Evolutionary conservation across 805 yeast species (phyloP).

Genomic region (Candida ortonii): DNA sequence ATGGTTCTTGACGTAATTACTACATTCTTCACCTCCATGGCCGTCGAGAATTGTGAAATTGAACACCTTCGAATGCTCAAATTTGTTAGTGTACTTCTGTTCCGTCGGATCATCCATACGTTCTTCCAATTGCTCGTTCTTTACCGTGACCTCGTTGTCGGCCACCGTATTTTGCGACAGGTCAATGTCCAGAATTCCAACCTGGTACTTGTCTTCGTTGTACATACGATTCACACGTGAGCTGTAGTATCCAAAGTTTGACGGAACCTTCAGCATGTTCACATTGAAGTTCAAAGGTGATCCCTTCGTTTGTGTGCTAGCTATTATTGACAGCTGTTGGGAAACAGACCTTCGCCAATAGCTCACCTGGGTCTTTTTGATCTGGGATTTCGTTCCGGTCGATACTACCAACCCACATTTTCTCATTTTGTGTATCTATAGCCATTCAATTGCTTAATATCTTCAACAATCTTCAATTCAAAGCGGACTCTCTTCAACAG

Average conservation of each 20-base stretch:
- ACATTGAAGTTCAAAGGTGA: conserved; percentile 41
- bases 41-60: conserved; percentile 85
- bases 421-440: not conserved
- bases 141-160: not conserved
- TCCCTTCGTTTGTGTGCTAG: conserved; percentile 18
- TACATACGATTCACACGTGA: conserved; percentile 71
- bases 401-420: conserved; percentile 2
- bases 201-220: conserved; percentile 81
- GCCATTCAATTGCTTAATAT: not conserved
- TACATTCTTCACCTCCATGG: conserved; percentile 84
- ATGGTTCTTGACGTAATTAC: conserved; percentile 53
- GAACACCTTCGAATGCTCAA: conserved; percentile 42
- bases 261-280: conserved; percentile 61
- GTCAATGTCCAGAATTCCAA: conserved; percentile 39
- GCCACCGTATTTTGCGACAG: conserved; percentile 11
- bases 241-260: conserved; percentile 74
- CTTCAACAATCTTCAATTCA: too few relatives aligned
- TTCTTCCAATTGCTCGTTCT: conserved; percentile 11
- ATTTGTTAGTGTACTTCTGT: conserved; percentile 17
- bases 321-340: conserved; percentile 29
- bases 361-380: not conserved
- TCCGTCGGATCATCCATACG: conserved; percentile 17
- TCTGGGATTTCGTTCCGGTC: not conserved
- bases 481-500: too few relatives aligned
- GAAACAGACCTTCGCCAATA: conserved; percentile 11